These are phyloP conservation scores for Rubus idaeus DNA, from an alignment of 306 rosid species.

Conservation along the genomic window DNA sequence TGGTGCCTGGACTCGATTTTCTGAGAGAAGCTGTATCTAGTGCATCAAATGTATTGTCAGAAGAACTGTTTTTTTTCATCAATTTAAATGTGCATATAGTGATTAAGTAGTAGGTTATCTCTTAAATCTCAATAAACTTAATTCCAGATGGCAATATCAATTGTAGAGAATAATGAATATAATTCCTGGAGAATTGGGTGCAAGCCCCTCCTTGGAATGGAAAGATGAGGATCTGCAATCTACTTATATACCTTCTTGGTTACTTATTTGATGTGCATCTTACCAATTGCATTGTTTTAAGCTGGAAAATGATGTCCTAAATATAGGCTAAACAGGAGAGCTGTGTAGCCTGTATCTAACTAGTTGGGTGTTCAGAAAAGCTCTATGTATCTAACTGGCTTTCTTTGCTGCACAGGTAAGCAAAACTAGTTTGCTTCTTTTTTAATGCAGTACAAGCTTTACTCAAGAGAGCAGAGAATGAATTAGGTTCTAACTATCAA, in stretches of 20 bases:
- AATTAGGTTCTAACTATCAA: background rate
- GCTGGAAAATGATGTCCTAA: background rate
- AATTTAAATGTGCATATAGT: constrained; percentile 50
- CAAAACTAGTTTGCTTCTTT: constrained; percentile 20
- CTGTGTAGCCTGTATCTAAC: background rate
- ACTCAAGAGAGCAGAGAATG: constrained; percentile 1
- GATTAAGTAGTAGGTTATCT: constrained; percentile 31
- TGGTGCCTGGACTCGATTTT: constrained; percentile 2
- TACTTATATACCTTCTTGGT: background rate
- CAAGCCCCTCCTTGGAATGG: constrained; percentile 12
- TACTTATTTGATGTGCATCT: background rate
- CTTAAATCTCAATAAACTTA: constrained; percentile 9
- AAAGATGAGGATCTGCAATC: background rate
- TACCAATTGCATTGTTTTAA: background rate
- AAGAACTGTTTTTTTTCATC: constrained; percentile 24
- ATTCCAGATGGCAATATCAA: background rate
- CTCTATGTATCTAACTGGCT: background rate
- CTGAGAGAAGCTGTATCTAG: constrained; percentile 31
- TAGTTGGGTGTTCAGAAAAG: background rate
- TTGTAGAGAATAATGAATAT: background rate
- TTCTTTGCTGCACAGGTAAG: constrained; percentile 24
- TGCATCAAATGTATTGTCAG: constrained; percentile 26
- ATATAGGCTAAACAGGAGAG: background rate
- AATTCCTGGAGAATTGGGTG: constrained; percentile 3
- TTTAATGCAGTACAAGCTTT: background rate